Evolutionary conservation across 805 yeast genomes (phyloP).

Genomic region (Spathaspora arborariae): DNA sequence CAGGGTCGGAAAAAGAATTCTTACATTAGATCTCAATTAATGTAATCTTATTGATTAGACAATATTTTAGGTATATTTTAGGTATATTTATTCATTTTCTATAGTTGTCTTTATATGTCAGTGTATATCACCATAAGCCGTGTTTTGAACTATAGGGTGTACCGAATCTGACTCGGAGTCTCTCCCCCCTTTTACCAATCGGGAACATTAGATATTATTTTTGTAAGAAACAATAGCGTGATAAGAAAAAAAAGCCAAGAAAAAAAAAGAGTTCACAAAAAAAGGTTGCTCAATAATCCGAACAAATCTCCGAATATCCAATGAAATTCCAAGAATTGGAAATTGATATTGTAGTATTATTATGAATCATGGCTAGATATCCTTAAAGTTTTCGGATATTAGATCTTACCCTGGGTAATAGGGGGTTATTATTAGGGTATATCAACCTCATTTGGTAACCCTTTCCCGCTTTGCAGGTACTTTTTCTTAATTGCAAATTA

Average conservation of each 20-base stretch:
- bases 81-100: no score
- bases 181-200: neutral
- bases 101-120: no score
- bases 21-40: no score
- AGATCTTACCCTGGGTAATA: no score
- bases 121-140: neutral
- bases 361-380: neutral
- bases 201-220: neutral
- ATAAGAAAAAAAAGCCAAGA: neutral
- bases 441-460: no score
- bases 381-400: neutral
- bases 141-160: neutral
- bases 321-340: neutral
- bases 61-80: no score
- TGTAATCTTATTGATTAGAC: no score
- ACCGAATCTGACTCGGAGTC: neutral
- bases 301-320: neutral
- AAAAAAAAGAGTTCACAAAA: neutral
- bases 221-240: neutral
- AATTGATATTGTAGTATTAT: neutral
- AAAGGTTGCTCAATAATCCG: neutral
- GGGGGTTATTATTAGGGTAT: no score
- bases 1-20: neutral
- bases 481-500: no score
- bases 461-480: no score